phyloP scores from a whole-genome alignment of 768 basidiomycete genomes.

The Pleurotus platypus region DNA sequence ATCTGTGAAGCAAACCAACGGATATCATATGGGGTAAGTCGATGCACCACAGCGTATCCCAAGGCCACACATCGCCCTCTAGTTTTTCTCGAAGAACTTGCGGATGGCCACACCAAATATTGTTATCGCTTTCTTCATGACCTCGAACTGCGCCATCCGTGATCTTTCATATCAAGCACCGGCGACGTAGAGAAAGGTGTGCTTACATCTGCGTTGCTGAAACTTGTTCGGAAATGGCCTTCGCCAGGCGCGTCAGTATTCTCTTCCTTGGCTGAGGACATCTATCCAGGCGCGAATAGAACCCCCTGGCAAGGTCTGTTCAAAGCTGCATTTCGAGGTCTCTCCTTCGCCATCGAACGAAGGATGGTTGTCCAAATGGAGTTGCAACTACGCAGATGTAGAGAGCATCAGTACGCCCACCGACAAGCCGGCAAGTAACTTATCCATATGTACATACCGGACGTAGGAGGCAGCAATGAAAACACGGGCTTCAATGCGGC shows the following conservation, averaged over 20 bases:
- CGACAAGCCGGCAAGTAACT: constrained; percentile 12
- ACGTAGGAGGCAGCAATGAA: constrained; percentile 69
- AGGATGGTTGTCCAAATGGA: constrained; percentile 61
- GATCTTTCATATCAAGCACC: background rate
- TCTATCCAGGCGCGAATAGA: constrained; percentile 55
- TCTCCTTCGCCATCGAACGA: constrained; percentile 36
- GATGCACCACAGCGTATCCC: too few species aligned
- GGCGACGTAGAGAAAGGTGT: background rate
- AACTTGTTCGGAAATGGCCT: constrained; percentile 58
- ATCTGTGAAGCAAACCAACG: too few species aligned
- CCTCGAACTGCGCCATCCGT: too few species aligned
- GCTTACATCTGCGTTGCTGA: constrained; percentile 50
- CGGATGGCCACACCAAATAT: too few species aligned
- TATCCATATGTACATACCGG: constrained; percentile 86
- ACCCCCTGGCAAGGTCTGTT: constrained; percentile 57
- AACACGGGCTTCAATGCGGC: constrained; percentile 35
- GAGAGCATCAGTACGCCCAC: background rate
- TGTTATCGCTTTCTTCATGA: too few species aligned
- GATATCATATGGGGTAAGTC: too few species aligned
- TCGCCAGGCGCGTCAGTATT: constrained; percentile 17
- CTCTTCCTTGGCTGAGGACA: constrained; percentile 35
- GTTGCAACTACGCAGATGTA: constrained; percentile 27
- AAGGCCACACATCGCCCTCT: too few species aligned
- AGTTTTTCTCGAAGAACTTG: too few species aligned
- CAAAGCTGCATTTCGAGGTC: constrained; percentile 57